A percentile compares a stretch with the other conserved stretches of the same genome.
phyloP scores from a whole-genome alignment of 352 stramenopile species.

The Blastocystis hominis region DNA sequence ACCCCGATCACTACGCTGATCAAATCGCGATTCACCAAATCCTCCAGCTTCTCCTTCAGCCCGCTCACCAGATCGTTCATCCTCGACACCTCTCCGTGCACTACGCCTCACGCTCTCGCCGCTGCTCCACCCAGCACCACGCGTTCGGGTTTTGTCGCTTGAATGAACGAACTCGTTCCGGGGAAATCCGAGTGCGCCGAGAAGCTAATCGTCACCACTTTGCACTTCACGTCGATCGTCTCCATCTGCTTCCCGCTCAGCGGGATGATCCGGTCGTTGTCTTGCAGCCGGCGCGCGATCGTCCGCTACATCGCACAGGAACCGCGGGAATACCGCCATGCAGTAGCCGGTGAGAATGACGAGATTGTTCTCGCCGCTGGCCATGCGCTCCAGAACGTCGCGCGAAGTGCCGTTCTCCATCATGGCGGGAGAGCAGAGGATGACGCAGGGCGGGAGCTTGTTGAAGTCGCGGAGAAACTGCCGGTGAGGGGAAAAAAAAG shows the following conservation, averaged over 20 bases:
- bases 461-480: neutral
- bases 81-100: slow-evolving; percentile 66
- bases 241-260: neutral
- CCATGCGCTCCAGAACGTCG: slow-evolving; percentile 93
- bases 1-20: slow-evolving; percentile 74
- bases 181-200: slow-evolving; percentile 92
- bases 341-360: slow-evolving; percentile 96
- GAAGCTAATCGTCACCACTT: slow-evolving; percentile 93
- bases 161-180: slow-evolving; percentile 86
- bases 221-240: slow-evolving; percentile 62
- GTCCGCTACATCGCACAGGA: neutral
- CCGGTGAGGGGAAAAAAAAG: neutral
- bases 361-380: slow-evolving; percentile 89
- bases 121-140: slow-evolving; percentile 66
- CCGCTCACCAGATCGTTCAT: slow-evolving; percentile 76
- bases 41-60: slow-evolving; percentile 90
- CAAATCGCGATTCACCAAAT: slow-evolving; percentile 81
- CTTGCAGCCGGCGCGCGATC: slow-evolving; percentile 1
- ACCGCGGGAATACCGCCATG: neutral
- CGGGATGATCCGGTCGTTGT: slow-evolving; percentile 15
- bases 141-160: slow-evolving; percentile 73
- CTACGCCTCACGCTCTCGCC: neutral
- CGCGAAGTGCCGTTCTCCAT: slow-evolving; percentile 91
- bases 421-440: slow-evolving; percentile 96
- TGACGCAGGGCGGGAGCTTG: slow-evolving; percentile 67